These are phyloP conservation scores for Candida tropicalis DNA, from an alignment of 1,139 yeast species.

Conservation along the genomic window DNA sequence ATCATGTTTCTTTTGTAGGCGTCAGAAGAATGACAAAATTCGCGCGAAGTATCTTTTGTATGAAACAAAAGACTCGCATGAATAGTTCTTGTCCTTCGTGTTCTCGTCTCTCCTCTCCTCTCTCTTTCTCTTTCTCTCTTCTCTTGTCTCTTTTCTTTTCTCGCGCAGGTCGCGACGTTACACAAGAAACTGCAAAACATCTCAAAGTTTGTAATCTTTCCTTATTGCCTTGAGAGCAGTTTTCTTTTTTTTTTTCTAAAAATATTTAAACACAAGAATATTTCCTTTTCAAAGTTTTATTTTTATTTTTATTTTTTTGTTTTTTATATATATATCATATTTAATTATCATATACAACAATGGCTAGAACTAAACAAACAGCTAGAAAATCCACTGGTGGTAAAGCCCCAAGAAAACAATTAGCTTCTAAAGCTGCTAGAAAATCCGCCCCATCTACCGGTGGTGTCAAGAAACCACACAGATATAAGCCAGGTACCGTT, in stretches of 20 bases:
- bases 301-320: background rate
- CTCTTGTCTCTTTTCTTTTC: background rate
- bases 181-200: background rate
- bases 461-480: conserved; percentile 99
- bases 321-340: background rate
- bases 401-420: conserved; percentile 99
- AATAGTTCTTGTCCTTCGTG: too few relatives aligned
- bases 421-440: conserved; percentile 99
- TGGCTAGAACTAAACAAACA: conserved; percentile 99
- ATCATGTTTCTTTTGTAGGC: background rate
- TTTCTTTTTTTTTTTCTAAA: too few relatives aligned
- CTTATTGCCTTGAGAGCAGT: too few relatives aligned
- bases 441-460: conserved; percentile 97
- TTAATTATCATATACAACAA: conserved; percentile 32
- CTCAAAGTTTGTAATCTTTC: too few relatives aligned
- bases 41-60: conserved; percentile 4
- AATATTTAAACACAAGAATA: conserved; percentile 3
- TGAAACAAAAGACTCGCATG: conserved; percentile 4
- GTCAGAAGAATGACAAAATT: background rate
- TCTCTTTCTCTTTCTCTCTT: background rate
- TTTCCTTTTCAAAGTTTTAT: background rate
- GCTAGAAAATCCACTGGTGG: conserved; percentile 99
- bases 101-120: background rate
- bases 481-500: conserved; percentile 99
- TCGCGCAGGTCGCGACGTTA: background rate